Evolutionary conservation across 106 monocot species (phyloP).

Genomic region (Dendrobium nobile): DNA sequence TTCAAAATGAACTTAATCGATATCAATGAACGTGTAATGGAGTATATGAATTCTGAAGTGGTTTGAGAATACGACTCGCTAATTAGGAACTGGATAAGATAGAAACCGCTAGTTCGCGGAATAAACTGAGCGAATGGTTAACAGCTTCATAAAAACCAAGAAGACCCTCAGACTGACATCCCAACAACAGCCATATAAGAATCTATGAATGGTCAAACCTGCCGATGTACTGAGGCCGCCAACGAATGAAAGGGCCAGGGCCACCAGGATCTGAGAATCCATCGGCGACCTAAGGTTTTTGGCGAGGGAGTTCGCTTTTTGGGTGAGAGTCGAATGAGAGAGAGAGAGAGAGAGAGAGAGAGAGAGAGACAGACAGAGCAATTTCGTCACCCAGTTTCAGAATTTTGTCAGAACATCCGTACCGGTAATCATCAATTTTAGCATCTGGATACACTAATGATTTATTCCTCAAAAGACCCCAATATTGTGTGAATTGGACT

Average conservation of each 20-base stretch:
- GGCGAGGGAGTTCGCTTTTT: neutral
- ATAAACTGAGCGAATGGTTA: neutral
- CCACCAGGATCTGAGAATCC: slow-evolving; percentile 70
- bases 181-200: neutral
- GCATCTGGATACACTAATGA: too few relatives aligned
- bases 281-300: slow-evolving; percentile 22
- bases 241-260: slow-evolving; percentile 86
- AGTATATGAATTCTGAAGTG: neutral
- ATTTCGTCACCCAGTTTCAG: too few relatives aligned
- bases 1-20: neutral
- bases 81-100: neutral
- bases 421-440: too few relatives aligned
- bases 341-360: neutral
- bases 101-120: neutral
- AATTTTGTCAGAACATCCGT: too few relatives aligned
- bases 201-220: slow-evolving; percentile 22
- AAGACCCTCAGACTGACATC: neutral
- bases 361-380: neutral
- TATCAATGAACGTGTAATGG: neutral
- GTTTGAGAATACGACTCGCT: neutral
- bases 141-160: neutral
- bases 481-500: too few relatives aligned
- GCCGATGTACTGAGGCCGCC: slow-evolving; percentile 87
- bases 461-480: too few relatives aligned
- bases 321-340: neutral